These are phyloP conservation scores for Cotoneaster glaucophyllus DNA, from an alignment of 306 rosid species.

Conservation along the genomic window DNA sequence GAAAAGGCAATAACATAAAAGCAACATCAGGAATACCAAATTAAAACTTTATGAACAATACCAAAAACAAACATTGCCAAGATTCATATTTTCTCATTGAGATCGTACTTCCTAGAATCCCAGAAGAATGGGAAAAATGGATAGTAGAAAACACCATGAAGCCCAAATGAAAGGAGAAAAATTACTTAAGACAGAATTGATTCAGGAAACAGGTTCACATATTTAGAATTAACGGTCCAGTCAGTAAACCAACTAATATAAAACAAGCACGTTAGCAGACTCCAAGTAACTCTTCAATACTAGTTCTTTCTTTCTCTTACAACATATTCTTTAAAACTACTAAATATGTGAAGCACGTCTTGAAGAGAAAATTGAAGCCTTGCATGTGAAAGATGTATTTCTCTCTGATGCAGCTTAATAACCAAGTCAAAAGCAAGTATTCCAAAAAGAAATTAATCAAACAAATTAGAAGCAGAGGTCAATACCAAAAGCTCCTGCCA, in stretches of 20 bases:
- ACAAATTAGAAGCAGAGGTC: slow-evolving; percentile 4
- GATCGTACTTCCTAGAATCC: neutral
- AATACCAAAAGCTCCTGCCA: slow-evolving; percentile 11
- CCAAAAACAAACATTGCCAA: neutral
- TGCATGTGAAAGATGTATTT: neutral
- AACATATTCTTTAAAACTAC: neutral
- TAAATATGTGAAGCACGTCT: neutral
- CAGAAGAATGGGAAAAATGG: neutral
- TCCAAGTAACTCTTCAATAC: neutral
- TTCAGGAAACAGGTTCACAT: neutral
- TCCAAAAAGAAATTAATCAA: neutral
- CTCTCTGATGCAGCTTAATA: neutral
- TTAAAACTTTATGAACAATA: neutral
- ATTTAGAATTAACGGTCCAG: no score
- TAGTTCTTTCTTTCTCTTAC: neutral
- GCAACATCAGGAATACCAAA: neutral
- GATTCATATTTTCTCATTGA: neutral
- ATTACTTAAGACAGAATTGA: neutral
- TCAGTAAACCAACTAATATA: neutral
- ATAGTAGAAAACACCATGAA: neutral
- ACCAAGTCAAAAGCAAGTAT: neutral
- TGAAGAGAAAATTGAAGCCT: neutral
- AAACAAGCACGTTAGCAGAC: neutral
- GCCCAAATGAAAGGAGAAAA: neutral
- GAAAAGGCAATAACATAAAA: neutral